phyloP scores from a whole-genome alignment of 2,329 filamentous ascomycete genomes.

The Talaromyces verruculosus region DNA sequence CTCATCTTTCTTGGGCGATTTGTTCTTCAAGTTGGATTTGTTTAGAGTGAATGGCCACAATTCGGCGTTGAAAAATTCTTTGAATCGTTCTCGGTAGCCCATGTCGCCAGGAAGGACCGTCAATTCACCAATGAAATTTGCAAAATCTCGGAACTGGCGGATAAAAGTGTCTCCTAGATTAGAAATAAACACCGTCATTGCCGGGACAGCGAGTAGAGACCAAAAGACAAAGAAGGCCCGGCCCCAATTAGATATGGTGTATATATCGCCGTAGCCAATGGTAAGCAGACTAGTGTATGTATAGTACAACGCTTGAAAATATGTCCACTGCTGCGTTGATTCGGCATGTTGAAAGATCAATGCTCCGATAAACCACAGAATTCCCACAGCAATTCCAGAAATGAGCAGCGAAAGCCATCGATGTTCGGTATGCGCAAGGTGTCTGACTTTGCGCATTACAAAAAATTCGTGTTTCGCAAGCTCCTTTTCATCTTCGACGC shows the following conservation, averaged over 20 bases:
- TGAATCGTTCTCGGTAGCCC: slow-evolving; percentile 34
- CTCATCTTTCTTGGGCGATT: neutral
- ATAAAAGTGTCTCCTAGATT: slow-evolving; percentile 46
- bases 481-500: slow-evolving; percentile 23
- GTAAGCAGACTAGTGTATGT: slow-evolving; percentile 41
- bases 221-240: slow-evolving; percentile 44
- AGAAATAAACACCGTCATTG: slow-evolving; percentile 43
- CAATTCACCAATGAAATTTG: slow-evolving; percentile 55
- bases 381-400: slow-evolving; percentile 41
- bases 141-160: slow-evolving; percentile 55
- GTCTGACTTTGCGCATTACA: slow-evolving; percentile 50
- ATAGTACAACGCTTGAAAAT: slow-evolving; percentile 43
- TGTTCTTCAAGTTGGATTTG: neutral
- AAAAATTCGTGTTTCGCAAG: slow-evolving; percentile 41
- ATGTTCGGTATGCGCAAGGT: slow-evolving; percentile 41
- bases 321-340: slow-evolving; percentile 34
- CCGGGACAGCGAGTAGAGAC: slow-evolving; percentile 42
- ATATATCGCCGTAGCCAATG: slow-evolving; percentile 44
- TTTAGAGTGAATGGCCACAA: slow-evolving; percentile 1
- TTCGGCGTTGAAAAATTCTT: slow-evolving; percentile 21
- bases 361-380: slow-evolving; percentile 47
- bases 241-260: slow-evolving; percentile 35
- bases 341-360: slow-evolving; percentile 40
- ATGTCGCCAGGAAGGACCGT: slow-evolving; percentile 55
- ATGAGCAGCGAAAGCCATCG: slow-evolving; percentile 44